Evolutionary conservation across 257 asterid species (phyloP).

Genomic region (Nicotiana tabacum): DNA sequence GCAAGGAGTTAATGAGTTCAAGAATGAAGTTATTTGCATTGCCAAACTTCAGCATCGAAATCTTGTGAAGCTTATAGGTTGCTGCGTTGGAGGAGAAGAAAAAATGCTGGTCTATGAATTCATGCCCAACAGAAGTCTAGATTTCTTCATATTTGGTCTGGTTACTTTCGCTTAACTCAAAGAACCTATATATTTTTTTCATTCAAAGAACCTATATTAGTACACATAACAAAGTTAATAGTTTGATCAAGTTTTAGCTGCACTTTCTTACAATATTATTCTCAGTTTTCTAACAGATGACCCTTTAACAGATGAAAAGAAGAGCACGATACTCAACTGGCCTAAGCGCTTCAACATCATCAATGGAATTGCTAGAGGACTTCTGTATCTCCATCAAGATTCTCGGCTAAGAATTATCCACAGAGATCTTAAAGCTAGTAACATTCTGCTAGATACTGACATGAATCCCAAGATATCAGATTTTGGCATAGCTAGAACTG

Average conservation of each 20-base stretch:
- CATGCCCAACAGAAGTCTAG: slow-evolving; percentile 21
- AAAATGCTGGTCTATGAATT: not conserved
- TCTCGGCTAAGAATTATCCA: slow-evolving; percentile 18
- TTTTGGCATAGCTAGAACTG: slow-evolving; percentile 31
- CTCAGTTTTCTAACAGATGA: not conserved
- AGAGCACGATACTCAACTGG: not conserved
- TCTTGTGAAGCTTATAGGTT: slow-evolving; percentile 30
- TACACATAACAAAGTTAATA: too few species aligned
- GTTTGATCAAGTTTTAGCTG: too few species aligned
- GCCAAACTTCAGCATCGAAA: slow-evolving; percentile 4
- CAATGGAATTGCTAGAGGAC: slow-evolving; percentile 6
- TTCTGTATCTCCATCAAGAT: slow-evolving; percentile 12
- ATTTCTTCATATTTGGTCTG: slow-evolving; percentile 30
- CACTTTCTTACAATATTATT: too few species aligned
- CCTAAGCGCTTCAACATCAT: not conserved
- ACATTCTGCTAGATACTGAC: slow-evolving; percentile 23
- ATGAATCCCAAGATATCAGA: slow-evolving; percentile 36
- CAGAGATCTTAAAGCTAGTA: slow-evolving; percentile 31
- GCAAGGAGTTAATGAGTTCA: slow-evolving; percentile 35
- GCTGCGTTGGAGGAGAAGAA: slow-evolving; percentile 25
- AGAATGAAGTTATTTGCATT: slow-evolving; percentile 23
- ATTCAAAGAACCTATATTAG: too few species aligned
- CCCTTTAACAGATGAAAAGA: not conserved
- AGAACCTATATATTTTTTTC: not conserved
- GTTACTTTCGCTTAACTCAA: not conserved